These are phyloP conservation scores for Phialophora macrospora DNA, from an alignment of 2,329 filamentous ascomycete species.

Conservation along the genomic window DNA sequence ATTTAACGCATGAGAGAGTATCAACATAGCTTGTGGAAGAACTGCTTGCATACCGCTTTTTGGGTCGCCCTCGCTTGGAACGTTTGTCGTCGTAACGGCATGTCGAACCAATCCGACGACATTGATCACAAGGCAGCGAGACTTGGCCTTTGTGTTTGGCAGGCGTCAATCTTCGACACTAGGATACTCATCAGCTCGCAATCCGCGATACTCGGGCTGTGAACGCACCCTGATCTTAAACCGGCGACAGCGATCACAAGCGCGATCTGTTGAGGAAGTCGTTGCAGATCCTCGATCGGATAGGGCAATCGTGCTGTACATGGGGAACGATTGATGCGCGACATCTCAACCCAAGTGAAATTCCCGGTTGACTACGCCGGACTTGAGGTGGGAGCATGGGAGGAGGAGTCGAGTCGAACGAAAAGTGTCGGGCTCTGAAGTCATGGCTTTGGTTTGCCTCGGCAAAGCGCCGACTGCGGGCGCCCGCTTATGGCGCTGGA, in stretches of 20 bases:
- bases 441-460: neutral
- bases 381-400: too few species aligned
- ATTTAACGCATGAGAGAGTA: neutral
- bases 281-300: neutral
- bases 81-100: slow-evolving; percentile 17
- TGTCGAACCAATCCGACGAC: slow-evolving; percentile 7
- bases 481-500: too few species aligned
- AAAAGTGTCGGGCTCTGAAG: too few species aligned
- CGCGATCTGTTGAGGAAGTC: slow-evolving; percentile 1
- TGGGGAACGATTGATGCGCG: neutral
- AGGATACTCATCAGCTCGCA: neutral
- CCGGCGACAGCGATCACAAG: slow-evolving; percentile 22
- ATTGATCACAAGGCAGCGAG: slow-evolving; percentile 9
- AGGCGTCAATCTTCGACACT: slow-evolving; percentile 11
- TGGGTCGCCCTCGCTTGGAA: slow-evolving; percentile 17
- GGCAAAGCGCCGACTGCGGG: too few species aligned
- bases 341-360: neutral
- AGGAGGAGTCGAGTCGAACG: neutral
- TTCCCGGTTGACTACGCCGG: neutral
- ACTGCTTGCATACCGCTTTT: slow-evolving; percentile 8
- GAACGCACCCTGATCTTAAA: slow-evolving; percentile 21
- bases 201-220: neutral
- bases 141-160: neutral
- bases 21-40: neutral
- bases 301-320: neutral